Base-by-base conservation (phyloP, 2,329 filamentous ascomycete genomes). In the Calonectria multiphialidica region DNA sequence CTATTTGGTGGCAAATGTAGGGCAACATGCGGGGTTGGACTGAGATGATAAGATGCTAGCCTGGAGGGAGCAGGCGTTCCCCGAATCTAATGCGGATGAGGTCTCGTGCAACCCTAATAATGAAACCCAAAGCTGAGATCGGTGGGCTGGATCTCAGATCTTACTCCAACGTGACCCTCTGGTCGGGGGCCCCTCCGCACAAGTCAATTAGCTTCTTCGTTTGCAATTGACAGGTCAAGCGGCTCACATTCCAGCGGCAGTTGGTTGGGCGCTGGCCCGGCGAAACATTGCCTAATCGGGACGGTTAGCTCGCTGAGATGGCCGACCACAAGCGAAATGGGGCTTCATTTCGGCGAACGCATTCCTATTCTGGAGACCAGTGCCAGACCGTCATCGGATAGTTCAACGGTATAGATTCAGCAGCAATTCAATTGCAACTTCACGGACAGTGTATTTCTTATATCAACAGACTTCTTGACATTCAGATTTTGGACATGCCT, bases 221-320 rank as follows among this genome's bases (percentile, higher is more conserved):
- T 13, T 25, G n/a, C 12, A 40, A 57, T 10, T 57, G 53, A 40
- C n/a, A 25, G 30, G 30, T 16, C 33, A 40, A 35, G 33, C 15
- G 53, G 53, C n/a, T 30, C 15, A 5, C 28, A 15, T 7, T 50
- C 15, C 23, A 28, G 23, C 7, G 13, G 5, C 50, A 42, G 23
- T 35, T 61, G 6, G 15, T 49, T 49, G 30, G 15, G 40, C 15
- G 18, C 30, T 8, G 25, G 16, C 23, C 35, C 59, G 67, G 67
- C 59, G 67, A 65, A 57, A 3, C 9, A 15, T 40, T 65, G 45
- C 67, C 49, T 2, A 3, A 49, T 64, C 65, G 47, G 67, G 50
- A 25, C n/a, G 13, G 16, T 28, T 50, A 30, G n/a, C 42, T 64
- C 47, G 59, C 59, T 33, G 30, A 57, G 37, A 55, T 65, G 16